Evolutionary conservation across 805 yeast species (phyloP).

Genomic region (Metschnikowia baotianmanensis): DNA sequence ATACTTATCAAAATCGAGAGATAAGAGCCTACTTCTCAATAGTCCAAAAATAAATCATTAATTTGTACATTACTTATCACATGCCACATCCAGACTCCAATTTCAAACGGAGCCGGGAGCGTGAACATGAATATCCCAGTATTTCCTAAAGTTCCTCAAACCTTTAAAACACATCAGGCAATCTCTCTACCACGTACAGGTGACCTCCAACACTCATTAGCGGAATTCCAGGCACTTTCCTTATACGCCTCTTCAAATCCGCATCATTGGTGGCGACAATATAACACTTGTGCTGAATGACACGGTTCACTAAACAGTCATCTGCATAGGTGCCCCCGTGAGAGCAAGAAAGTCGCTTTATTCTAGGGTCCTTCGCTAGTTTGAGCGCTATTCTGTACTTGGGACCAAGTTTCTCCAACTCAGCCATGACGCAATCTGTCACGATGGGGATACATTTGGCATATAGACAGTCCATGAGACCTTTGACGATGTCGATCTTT

Average conservation of each 20-base stretch:
- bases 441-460: slow-evolving; percentile 95
- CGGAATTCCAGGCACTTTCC: slow-evolving; percentile 98
- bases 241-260: slow-evolving; percentile 85
- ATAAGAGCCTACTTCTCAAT: too few species aligned
- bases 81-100: not conserved
- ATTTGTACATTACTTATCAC: slow-evolving; percentile 1
- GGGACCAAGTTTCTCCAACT: slow-evolving; percentile 93
- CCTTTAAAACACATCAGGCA: slow-evolving; percentile 82
- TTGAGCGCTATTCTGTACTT: slow-evolving; percentile 89
- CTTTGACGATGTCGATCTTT: slow-evolving; percentile 90
- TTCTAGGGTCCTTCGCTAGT: slow-evolving; percentile 91
- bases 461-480: slow-evolving; percentile 92
- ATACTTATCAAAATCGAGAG: too few species aligned
- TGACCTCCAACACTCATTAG: slow-evolving; percentile 95
- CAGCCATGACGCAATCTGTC: slow-evolving; percentile 98
- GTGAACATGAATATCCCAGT: not conserved
- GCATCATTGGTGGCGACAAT: slow-evolving; percentile 99
- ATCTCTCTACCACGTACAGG: slow-evolving; percentile 86
- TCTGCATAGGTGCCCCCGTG: slow-evolving; percentile 98
- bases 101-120: not conserved
- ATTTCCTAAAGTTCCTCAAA: not conserved
- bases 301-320: slow-evolving; percentile 92
- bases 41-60: too few species aligned
- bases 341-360: slow-evolving; percentile 79
- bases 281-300: slow-evolving; percentile 93